Percentiles rank a stretch among this genome's conserved stretches.
These are phyloP conservation scores for Protoeuglena noctilucae DNA, from an alignment of 139 green algal genomes.

Conservation along the genomic window DNA sequence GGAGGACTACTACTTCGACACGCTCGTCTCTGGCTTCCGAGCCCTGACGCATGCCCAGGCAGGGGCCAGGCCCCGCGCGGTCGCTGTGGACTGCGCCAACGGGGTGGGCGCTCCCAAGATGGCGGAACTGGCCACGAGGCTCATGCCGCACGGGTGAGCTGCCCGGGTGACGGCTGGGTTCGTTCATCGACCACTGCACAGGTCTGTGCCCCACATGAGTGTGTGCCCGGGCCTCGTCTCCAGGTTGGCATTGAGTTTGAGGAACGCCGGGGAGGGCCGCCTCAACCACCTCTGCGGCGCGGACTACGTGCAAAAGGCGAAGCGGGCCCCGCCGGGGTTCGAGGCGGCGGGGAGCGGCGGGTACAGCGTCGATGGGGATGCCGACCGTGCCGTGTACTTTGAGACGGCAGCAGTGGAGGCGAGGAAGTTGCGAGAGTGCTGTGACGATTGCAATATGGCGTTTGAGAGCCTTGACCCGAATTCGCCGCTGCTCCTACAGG, in stretches of 20 bases:
- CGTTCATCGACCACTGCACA: neutral
- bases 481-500: conserved; percentile 5
- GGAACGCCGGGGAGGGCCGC: conserved; percentile 15
- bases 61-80: too few species aligned
- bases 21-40: conserved; percentile 28
- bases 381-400: conserved; percentile 92
- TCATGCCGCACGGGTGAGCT: conserved; percentile 15
- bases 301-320: conserved; percentile 91
- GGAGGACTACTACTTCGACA: conserved; percentile 36
- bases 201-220: conserved; percentile 1
- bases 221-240: neutral
- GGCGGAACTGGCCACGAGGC: conserved; percentile 10
- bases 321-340: conserved; percentile 29
- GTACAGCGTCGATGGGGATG: conserved; percentile 81
- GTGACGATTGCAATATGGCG: too few species aligned
- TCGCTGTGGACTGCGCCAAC: conserved; percentile 78
- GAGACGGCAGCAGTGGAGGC: conserved; percentile 5
- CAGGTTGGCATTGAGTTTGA: neutral
- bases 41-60: neutral
- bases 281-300: conserved; percentile 78
- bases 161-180: conserved; percentile 6
- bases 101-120: conserved; percentile 72
- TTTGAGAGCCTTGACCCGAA: too few species aligned
- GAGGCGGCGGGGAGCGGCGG: conserved; percentile 11
- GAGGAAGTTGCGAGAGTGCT: neutral